A percentile compares a stretch with the other conserved stretches of the same genome.
Conservation (phyloP, 805 yeast species). For the Naumovozyma dairenensis region DNA sequence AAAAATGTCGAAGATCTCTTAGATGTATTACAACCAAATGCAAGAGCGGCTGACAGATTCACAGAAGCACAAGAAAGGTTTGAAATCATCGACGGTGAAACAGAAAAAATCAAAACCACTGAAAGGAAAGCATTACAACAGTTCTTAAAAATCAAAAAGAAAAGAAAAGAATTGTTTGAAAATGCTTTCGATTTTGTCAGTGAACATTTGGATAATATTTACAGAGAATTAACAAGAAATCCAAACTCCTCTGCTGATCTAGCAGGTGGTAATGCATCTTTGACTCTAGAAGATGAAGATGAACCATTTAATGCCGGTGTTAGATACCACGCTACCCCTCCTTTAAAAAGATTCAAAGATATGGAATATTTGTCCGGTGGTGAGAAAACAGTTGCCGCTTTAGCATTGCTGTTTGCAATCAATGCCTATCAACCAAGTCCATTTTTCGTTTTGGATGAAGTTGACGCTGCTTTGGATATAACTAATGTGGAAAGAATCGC, state of each 20-base stretch:
- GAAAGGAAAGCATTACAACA: slow-evolving; percentile 46
- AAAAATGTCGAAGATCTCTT: slow-evolving; percentile 28
- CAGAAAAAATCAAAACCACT: slow-evolving; percentile 46
- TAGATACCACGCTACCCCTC: slow-evolving; percentile 92
- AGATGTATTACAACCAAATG: slow-evolving; percentile 57
- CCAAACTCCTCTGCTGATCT: slow-evolving; percentile 48
- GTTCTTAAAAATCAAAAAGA: slow-evolving; percentile 49
- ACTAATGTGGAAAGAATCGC: slow-evolving; percentile 82
- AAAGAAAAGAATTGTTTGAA: slow-evolving; percentile 55
- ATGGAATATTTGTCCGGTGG: slow-evolving; percentile 94
- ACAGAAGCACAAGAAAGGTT: slow-evolving; percentile 55
- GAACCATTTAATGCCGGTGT: slow-evolving; percentile 81
- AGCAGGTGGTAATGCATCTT: slow-evolving; percentile 86
- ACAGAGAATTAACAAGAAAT: slow-evolving; percentile 71
- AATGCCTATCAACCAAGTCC: slow-evolving; percentile 91
- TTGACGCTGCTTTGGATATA: slow-evolving; percentile 95
- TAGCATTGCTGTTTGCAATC: slow-evolving; percentile 82
- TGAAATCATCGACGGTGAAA: slow-evolving; percentile 53
- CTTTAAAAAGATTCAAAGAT: slow-evolving; percentile 83
- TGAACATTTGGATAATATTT: slow-evolving; percentile 59
- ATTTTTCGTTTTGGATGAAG: slow-evolving; percentile 90
- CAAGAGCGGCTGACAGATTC: slow-evolving; percentile 68
- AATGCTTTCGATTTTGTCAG: slow-evolving; percentile 72
- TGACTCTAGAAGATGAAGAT: slow-evolving; percentile 79
- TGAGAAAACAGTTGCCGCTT: slow-evolving; percentile 92